Evolutionary conservation across 2,329 filamentous ascomycete species (phyloP).

Genomic region (Fonsecaea nubica): DNA sequence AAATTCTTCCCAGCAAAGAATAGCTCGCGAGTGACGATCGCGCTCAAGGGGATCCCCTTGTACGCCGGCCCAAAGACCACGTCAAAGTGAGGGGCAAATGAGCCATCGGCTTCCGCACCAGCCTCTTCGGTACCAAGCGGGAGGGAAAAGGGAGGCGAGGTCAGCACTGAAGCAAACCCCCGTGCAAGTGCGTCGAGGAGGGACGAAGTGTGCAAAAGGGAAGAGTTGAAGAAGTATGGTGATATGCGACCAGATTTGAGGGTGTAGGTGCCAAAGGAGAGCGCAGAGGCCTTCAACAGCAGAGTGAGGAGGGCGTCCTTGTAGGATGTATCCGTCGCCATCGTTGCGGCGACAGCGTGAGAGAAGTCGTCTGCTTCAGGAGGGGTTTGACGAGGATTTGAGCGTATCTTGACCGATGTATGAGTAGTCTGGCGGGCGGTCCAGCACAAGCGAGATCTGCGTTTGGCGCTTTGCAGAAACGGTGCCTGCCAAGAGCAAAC

Average conservation of each 20-base stretch:
- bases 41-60: constrained; percentile 93
- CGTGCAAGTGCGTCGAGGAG: constrained; percentile 78
- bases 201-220: constrained; percentile 81
- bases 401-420: background rate
- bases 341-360: constrained; percentile 8
- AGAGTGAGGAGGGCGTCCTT: constrained; percentile 49
- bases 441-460: background rate
- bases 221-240: constrained; percentile 98
- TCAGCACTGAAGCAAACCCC: constrained; percentile 74
- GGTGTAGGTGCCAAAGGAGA: constrained; percentile 59
- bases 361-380: background rate
- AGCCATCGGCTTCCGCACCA: constrained; percentile 40
- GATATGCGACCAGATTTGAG: constrained; percentile 90
- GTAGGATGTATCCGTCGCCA: constrained; percentile 35
- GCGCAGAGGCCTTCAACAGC: constrained; percentile 50
- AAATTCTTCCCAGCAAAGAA: constrained; percentile 66
- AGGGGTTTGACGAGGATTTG: background rate
- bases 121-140: constrained; percentile 43
- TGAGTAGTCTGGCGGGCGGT: background rate
- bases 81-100: constrained; percentile 66
- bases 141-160: constrained; percentile 52
- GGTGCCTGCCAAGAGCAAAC: constrained; percentile 23
- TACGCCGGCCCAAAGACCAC: constrained; percentile 91
- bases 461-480: background rate
- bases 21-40: constrained; percentile 77